phyloP scores from a whole-genome alignment of 768 basidiomycete genomes.

The Kwoniella heveanensis region DNA sequence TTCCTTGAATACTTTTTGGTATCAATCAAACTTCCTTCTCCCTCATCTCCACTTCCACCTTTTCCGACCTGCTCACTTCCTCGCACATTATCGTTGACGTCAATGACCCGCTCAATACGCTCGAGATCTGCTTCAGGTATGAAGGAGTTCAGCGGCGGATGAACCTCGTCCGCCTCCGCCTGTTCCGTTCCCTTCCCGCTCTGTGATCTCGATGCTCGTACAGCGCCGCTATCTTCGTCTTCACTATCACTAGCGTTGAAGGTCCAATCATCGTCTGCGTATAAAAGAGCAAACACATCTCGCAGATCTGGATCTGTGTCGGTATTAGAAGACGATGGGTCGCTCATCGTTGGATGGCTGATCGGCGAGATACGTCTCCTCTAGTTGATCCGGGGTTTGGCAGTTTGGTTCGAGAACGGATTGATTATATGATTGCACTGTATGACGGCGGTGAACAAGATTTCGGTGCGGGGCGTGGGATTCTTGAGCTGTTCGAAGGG shows the following conservation, averaged over 20 bases:
- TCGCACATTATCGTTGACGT: not conserved
- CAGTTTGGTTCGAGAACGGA: too few species aligned
- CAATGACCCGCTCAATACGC: constrained; percentile 18
- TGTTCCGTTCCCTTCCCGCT: not conserved
- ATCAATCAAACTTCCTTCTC: not conserved
- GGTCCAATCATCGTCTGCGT: constrained; percentile 35
- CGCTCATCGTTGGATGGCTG: not conserved
- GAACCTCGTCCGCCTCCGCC: not conserved
- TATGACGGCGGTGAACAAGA: too few species aligned
- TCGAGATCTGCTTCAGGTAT: constrained; percentile 25
- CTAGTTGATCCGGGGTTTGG: too few species aligned
- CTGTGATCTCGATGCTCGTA: too few species aligned
- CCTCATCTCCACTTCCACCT: too few species aligned
- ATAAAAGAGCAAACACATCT: constrained; percentile 38
- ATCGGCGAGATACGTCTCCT: too few species aligned
- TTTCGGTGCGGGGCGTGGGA: too few species aligned
- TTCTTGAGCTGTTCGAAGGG: too few species aligned
- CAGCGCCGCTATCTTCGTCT: too few species aligned
- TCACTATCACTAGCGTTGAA: constrained; percentile 20
- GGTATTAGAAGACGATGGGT: not conserved
- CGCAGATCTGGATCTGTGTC: constrained; percentile 33
- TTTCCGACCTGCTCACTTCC: not conserved
- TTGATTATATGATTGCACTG: too few species aligned
- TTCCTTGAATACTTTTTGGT: constrained; percentile 18
- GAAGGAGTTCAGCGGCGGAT: constrained; percentile 21